These are phyloP conservation scores for Pyrenochaeta sp. DNA, from an alignment of 2,329 filamentous ascomycete species.

Conservation along the genomic window DNA sequence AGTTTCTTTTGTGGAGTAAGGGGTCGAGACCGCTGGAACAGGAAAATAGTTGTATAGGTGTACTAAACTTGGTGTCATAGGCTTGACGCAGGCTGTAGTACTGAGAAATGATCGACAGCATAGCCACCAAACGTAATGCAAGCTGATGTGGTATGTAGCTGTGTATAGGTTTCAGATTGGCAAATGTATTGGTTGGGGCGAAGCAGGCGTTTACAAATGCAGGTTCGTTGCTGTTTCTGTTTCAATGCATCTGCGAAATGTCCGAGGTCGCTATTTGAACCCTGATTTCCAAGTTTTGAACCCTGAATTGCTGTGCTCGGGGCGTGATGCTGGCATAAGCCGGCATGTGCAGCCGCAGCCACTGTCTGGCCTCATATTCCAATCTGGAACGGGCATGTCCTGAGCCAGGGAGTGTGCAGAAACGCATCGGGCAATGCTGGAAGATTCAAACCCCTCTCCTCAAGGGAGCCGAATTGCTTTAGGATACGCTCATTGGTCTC, in stretches of 20 bases:
- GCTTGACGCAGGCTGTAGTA: not conserved
- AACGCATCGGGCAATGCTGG: not conserved
- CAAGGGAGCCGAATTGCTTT: not conserved
- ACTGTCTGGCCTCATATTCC: not conserved
- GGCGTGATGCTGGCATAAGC: no score
- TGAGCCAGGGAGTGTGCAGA: not conserved
- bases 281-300: not conserved
- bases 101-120: not conserved
- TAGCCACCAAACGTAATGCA: not conserved
- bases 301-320: not conserved
- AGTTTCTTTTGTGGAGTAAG: not conserved
- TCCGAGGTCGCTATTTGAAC: not conserved
- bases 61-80: not conserved
- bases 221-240: not conserved
- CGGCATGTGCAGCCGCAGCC: not conserved
- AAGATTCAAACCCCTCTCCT: not conserved
- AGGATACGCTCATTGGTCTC: not conserved
- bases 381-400: no score
- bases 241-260: not conserved
- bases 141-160: not conserved
- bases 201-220: not conserved
- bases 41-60: not conserved
- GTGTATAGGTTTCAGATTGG: not conserved
- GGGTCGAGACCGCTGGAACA: not conserved
- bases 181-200: not conserved